phyloP scores from a whole-genome alignment of 208 protist species.

The Acanthamoeba culbertsoni region DNA sequence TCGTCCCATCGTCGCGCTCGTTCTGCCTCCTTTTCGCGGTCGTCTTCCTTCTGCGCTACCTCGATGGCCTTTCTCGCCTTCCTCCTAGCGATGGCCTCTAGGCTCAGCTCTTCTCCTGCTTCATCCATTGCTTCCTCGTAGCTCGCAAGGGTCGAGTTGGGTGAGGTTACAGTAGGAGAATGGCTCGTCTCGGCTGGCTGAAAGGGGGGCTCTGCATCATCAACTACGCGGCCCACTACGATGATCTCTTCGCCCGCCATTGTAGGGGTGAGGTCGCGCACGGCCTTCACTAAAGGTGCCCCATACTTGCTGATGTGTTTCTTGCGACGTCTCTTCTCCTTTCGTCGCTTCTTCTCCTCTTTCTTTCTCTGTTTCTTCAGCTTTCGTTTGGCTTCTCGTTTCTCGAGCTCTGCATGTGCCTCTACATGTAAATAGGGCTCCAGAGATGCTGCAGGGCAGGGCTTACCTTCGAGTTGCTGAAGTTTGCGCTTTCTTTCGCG shows the following conservation, averaged over 20 bases:
- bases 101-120: background rate
- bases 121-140: background rate
- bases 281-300: background rate
- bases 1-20: background rate
- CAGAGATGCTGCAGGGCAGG: background rate
- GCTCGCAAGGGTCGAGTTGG: background rate
- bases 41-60: background rate
- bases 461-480: background rate
- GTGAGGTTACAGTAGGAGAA: background rate
- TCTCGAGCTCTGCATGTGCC: background rate
- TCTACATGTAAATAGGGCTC: background rate
- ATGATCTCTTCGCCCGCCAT: background rate
- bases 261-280: background rate
- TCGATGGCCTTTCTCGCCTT: background rate
- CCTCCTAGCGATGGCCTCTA: background rate
- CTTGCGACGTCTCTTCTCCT: background rate
- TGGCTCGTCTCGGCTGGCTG: background rate
- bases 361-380: background rate
- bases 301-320: background rate
- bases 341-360: background rate
- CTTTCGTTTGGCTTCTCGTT: background rate
- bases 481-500: background rate
- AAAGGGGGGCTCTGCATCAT: background rate
- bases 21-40: background rate
- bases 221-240: background rate